A percentile compares a stretch with the other conserved stretches of the same genome.
These are phyloP conservation scores for Carex arenaria DNA, from an alignment of 202 grass and related monocot genomes.

Conservation along the genomic window DNA sequence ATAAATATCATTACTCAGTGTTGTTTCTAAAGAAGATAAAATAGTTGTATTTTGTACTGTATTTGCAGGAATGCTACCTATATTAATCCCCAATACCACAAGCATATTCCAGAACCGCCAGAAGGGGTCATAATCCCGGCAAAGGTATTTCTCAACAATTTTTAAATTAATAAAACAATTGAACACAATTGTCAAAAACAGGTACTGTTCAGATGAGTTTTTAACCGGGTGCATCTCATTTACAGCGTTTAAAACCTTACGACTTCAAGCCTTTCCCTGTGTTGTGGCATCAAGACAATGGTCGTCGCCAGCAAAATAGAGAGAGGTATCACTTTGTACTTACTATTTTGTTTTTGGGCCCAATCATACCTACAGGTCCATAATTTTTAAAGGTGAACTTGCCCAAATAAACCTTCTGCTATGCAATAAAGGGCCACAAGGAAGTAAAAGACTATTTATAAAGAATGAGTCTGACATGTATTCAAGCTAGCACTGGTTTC, in stretches of 20 bases:
- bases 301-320: conserved; percentile 57
- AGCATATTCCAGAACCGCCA: conserved; percentile 83
- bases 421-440: neutral
- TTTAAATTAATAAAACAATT: neutral
- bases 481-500: neutral
- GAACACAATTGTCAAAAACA: conserved; percentile 2
- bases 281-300: conserved; percentile 91
- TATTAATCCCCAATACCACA: conserved; percentile 72
- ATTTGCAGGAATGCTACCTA: conserved; percentile 79
- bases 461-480: neutral
- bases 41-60: conserved; percentile 10
- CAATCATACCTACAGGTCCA: neutral
- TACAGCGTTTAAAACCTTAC: conserved; percentile 72
- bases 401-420: neutral
- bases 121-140: conserved; percentile 62
- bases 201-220: conserved; percentile 20
- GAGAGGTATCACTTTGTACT: conserved; percentile 54
- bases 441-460: neutral
- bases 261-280: conserved; percentile 94
- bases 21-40: neutral
- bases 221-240: conserved; percentile 28
- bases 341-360: conserved; percentile 10
- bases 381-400: neutral
- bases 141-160: conserved; percentile 37
- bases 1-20: neutral